Base-by-base conservation (phyloP, 768 basidiomycete genomes). In the Kwoniella heveanensis region DNA sequence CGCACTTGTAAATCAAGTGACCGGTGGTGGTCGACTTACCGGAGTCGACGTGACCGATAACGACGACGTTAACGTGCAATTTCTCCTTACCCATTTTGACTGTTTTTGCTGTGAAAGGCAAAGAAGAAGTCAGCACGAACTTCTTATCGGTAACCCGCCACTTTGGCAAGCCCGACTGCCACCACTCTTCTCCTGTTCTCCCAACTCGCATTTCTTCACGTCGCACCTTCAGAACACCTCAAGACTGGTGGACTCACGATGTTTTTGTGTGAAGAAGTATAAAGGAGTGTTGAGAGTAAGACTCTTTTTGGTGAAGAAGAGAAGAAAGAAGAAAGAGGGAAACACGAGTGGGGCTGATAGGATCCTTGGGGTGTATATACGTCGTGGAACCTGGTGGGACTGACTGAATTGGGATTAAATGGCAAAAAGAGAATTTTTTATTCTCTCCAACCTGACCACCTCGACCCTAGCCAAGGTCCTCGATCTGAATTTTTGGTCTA, bases 1-100 rank as follows among this genome's bases (percentile, higher is more conserved):
- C 96, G 83, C 96, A 99, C 89, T 99, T 96, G 91, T 97, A 98
- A 88, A 98, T 98, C 86, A 99, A 87, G 86, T 99, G 96, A 74
- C 96, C 96, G 76, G 96, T 99, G 80, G 96, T 99, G 84, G 96
- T 99, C 64, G 95, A 98, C 85, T 98, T 99, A 75, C 95, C 95
- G 82, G 95, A 97, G 86, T 97, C 74, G 68, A 76, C 74, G 67
- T 76, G 74, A 73, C 94, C 93, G 85, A 95, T 95, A 83, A 94
- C 92, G 73, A 76, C 74, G 72, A 77, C 74, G 77, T 74, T 78
- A 58, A 77, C 75, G 75, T 77, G 75, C 53, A 68, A 60, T 70
- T 77, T 72, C 21, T 74, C 72, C 67, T 75, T 75, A 70, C 73
- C 73, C 73, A 75, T 75, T 70, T 66, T 75, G 65, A 61, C n/a